Base-by-base conservation (phyloP, 345 rosid genomes). In the Hevea brasiliensis region DNA sequence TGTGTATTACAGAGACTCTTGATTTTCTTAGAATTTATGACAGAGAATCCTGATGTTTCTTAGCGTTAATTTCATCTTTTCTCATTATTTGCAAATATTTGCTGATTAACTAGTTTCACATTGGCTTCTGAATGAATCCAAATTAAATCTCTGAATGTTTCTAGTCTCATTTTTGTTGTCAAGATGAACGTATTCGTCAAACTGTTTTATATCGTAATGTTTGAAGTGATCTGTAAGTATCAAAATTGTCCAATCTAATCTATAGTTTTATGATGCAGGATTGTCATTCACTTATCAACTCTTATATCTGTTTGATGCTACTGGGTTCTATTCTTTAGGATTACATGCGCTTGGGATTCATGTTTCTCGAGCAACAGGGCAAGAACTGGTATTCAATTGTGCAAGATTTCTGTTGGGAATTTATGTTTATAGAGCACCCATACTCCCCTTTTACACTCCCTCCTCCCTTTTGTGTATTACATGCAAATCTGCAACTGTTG, bases 281-380 rank as follows among this genome's bases (percentile, higher is more conserved):
- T 82, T 93, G 71, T 90, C 96, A 13, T 96, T 96, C 73, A 81
- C 91, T 61, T 96, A 89, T 83, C 98, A 96, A 83, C 88, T 96
- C 75, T 77, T 96, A 79, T 96, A 93, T 83, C 86, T 96, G 54
- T 81, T 96, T 84, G 99, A 96, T 74, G 98, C 99, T 78, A 93
- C 97, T 74, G 91, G 95, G 65, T 96, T 93, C 84, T 96, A 91
- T 83, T 91, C 97, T 69, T 80, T 88, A 13, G 99, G 96, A 69
- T 82, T 96, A 73, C 97, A 96, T 82, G 95, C 89, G 48, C 95
- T 96, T 65, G 96, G 97, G 41, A 67, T 96, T 74, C 98, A 96
- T 83, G 98, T 96, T 76, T 91, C 97, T 84, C 94, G 99, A 83
- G 99, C 98, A 57, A 91, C 99, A 51, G 99, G 98, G 53, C 98